A percentile compares a stretch with the other conserved stretches of the same genome.
These are phyloP conservation scores for Takashimella tepidaria DNA, from an alignment of 1,284 basidiomycete species.

Conservation along the genomic window DNA sequence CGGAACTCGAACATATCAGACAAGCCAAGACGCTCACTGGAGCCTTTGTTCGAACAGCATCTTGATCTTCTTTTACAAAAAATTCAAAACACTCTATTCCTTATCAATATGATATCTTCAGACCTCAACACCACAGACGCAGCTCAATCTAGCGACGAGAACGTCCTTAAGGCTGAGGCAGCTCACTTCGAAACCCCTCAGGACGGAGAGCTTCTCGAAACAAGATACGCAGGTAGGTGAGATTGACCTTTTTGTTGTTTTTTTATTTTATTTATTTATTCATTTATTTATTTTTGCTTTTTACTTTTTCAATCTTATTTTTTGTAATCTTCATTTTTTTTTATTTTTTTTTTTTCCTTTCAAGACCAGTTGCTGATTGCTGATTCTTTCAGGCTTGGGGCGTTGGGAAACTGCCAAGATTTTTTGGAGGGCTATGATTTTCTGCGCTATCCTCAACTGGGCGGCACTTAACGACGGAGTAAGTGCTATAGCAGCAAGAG, in stretches of 20 bases:
- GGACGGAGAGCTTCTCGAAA: background rate
- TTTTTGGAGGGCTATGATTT: slow-evolving; percentile 22
- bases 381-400: slow-evolving; percentile 6
- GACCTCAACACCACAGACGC: background rate
- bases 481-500: background rate
- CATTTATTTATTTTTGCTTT: too few species aligned
- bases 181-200: background rate
- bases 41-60: too few species aligned
- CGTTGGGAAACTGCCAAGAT: slow-evolving; percentile 6
- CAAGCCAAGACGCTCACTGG: too few species aligned
- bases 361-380: background rate
- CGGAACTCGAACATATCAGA: too few species aligned
- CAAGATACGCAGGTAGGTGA: background rate
- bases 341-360: too few species aligned
- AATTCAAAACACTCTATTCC: too few species aligned
- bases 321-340: too few species aligned
- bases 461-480: slow-evolving; percentile 25
- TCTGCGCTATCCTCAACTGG: slow-evolving; percentile 19
- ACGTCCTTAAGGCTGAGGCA: background rate
- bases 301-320: too few species aligned
- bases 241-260: background rate
- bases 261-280: too few species aligned
- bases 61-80: too few species aligned
- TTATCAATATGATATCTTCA: background rate
- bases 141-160: background rate